These are phyloP conservation scores for Trichophaea hybrida DNA, from an alignment of 2,329 filamentous ascomycete genomes.

Conservation along the genomic window DNA sequence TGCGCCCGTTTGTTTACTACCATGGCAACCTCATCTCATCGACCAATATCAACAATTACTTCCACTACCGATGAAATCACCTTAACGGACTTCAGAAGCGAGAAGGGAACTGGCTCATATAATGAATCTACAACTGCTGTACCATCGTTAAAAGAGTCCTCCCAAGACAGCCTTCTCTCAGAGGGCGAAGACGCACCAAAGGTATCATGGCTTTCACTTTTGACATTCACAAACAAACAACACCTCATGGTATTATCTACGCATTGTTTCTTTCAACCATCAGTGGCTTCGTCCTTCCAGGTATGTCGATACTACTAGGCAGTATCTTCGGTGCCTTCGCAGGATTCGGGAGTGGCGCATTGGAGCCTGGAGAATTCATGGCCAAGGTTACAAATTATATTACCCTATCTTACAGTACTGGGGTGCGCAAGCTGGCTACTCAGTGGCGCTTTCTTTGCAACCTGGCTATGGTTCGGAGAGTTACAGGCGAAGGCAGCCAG, in stretches of 20 bases:
- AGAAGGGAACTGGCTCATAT: not conserved
- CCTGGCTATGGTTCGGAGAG: constrained; percentile 70
- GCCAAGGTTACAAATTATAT: constrained; percentile 45
- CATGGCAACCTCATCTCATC: not conserved
- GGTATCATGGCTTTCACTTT: constrained; percentile 20
- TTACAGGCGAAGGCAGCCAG: constrained; percentile 56
- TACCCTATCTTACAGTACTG: constrained; percentile 46
- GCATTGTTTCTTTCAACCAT: constrained; percentile 27
- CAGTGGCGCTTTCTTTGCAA: constrained; percentile 49
- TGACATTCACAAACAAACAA: constrained; percentile 17
- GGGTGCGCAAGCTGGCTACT: constrained; percentile 52
- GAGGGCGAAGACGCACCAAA: not conserved
- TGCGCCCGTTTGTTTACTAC: no score
- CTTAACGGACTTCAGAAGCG: not conserved
- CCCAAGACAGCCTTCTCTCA: not conserved
- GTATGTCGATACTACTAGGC: constrained; percentile 24
- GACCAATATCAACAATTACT: not conserved
- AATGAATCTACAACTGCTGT: not conserved
- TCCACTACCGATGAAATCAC: not conserved
- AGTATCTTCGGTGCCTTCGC: constrained; percentile 42
- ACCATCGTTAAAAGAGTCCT: no score
- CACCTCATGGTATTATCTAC: constrained; percentile 16
- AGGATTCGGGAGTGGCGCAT: constrained; percentile 44
- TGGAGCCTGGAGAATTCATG: constrained; percentile 40
- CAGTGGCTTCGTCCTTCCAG: constrained; percentile 30